Evolutionary conservation across 2,329 filamentous ascomycete genomes (phyloP).

Genomic region (Phaeosphaeria sp.): DNA sequence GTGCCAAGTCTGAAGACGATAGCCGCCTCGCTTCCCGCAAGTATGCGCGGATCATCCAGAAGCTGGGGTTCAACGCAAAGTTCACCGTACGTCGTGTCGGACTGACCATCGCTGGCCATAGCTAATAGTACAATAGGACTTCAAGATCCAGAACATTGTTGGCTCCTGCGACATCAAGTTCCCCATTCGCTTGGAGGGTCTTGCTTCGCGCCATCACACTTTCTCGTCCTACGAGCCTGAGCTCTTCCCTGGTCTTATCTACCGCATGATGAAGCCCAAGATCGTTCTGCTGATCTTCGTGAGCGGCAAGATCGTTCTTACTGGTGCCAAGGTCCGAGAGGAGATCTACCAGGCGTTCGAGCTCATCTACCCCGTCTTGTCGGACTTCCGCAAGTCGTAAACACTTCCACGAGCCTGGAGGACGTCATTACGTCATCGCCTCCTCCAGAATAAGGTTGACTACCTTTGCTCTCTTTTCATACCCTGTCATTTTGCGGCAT

Average conservation of each 20-base stretch:
- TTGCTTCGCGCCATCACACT: constrained; percentile 97
- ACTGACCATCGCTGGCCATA: constrained; percentile 13
- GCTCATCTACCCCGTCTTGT: constrained; percentile 37
- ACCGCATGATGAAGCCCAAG: constrained; percentile 99
- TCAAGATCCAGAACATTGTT: constrained; percentile 97
- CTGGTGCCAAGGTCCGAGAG: constrained; percentile 95
- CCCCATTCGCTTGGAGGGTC: constrained; percentile 93
- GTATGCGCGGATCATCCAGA: constrained; percentile 99
- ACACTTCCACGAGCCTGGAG: constrained; percentile 11
- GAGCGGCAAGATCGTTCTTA: constrained; percentile 96
- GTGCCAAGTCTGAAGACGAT: constrained; percentile 97
- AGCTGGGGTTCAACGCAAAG: constrained; percentile 98
- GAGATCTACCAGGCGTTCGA: constrained; percentile 71
- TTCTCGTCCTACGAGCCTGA: constrained; percentile 96
- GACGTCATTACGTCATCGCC: constrained; percentile 7
- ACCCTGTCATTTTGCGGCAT: constrained; percentile 45
- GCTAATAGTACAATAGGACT: constrained; percentile 63
- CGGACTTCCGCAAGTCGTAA: constrained; percentile 70
- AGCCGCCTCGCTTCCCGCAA: constrained; percentile 96
- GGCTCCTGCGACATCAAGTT: constrained; percentile 99
- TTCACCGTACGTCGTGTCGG: constrained; percentile 67
- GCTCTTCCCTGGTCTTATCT: constrained; percentile 98
- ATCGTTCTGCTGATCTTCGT: constrained; percentile 98
- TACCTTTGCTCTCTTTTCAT: constrained; percentile 18
- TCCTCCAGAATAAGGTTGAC: neutral